phyloP scores from a whole-genome alignment of 129 eudicot genomes.

The Helianthus annuus region HanXRQr2.0-SUNRISE NC_035434.2:169943233-169943732 shows the following conservation, averaged over 20 bases:
- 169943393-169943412: constrained; percentile 53
- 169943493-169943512: constrained; percentile 90
- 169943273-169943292: constrained; percentile 81
- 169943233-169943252: constrained; percentile 73
- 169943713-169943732: constrained; percentile 63
- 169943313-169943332: constrained; percentile 98
- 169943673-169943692: constrained; percentile 55
- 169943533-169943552: constrained; percentile 62
- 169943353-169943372: constrained; percentile 89
- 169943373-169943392: constrained; percentile 50
- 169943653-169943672: constrained; percentile 61
- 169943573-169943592: constrained; percentile 75
- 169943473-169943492: constrained; percentile 85
- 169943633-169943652: constrained; percentile 79
- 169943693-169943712: constrained; percentile 7
- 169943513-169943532: constrained; percentile 53
- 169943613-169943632: constrained; percentile 75
- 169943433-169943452: constrained; percentile 65
- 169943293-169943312: constrained; percentile 73
- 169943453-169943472: constrained; percentile 52
- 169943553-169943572: constrained; percentile 89
- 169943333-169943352: constrained; percentile 92
- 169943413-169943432: constrained; percentile 85
- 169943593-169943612: constrained; percentile 74
- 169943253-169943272: constrained; percentile 84